Evolutionary conservation across 2,329 filamentous ascomycete genomes (phyloP).

Genomic region (Fusarium vanettenii): DNA sequence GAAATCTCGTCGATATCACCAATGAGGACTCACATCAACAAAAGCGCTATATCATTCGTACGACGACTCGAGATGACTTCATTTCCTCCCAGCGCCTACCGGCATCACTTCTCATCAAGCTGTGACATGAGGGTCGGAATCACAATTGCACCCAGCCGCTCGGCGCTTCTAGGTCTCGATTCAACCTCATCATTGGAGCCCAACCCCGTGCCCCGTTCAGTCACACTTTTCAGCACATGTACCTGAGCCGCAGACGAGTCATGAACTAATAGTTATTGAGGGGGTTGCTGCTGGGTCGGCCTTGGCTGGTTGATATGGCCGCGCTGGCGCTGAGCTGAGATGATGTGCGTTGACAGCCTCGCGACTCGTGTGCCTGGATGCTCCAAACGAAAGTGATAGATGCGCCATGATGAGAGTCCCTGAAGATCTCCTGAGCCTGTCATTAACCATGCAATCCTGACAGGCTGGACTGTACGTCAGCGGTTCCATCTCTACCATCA

Average conservation of each 20-base stretch:
- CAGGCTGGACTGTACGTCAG: neutral
- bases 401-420: constrained; percentile 15
- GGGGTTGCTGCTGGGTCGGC: constrained; percentile 2
- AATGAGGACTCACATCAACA: constrained; percentile 1
- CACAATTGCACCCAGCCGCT: neutral
- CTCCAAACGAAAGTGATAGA: constrained; percentile 3
- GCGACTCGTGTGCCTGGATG: neutral
- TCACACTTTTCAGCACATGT: constrained; percentile 23
- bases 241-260: constrained; percentile 5
- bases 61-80: neutral
- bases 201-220: constrained; percentile 21
- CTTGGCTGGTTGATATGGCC: neutral
- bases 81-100: neutral
- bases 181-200: constrained; percentile 26
- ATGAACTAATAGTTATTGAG: neutral
- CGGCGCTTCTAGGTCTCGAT: constrained; percentile 15
- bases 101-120: neutral
- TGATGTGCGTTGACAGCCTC: constrained; percentile 6
- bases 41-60: neutral
- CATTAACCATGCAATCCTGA: neutral
- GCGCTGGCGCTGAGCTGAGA: neutral
- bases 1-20: constrained; percentile 6
- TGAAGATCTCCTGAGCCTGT: constrained; percentile 19
- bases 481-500: neutral
- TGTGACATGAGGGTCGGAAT: constrained; percentile 7